A percentile compares a stretch with the other conserved stretches of the same genome.
Conservation (phyloP, 2,329 filamentous ascomycete genomes). For the Metarhizium sp. region DNA sequence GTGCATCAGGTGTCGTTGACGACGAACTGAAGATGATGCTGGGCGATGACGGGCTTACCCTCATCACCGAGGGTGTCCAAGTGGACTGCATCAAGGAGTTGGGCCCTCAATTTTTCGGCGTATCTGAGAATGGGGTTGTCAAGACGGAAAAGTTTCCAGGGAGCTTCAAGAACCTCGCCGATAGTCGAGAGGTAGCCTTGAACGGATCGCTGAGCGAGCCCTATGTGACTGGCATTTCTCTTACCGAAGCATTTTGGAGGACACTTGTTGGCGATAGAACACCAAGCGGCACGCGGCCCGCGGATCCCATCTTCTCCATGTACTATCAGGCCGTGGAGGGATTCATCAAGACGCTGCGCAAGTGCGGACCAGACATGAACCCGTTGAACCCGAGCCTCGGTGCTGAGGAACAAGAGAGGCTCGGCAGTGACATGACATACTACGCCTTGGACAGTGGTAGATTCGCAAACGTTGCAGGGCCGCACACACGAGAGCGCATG, state of each 20-base stretch:
- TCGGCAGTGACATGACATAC: neutral
- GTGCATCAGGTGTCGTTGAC: neutral
- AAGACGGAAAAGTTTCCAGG: neutral
- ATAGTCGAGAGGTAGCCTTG: neutral
- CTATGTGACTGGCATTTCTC: neutral
- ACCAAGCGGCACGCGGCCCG: neutral
- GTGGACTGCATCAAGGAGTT: neutral
- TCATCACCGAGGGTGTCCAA: neutral
- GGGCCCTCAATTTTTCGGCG: neutral
- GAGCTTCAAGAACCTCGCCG: neutral
- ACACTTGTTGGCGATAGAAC: neutral
- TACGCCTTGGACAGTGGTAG: neutral
- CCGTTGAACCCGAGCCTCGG: neutral
- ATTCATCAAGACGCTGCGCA: neutral
- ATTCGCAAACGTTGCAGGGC: neutral
- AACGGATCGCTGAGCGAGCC: neutral
- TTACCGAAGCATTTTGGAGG: neutral
- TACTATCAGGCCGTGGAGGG: neutral
- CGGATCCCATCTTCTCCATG: neutral
- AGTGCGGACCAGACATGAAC: neutral
- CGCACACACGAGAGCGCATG: neutral
- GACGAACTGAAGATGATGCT: neutral
- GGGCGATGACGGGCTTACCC: neutral
- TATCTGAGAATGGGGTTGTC: neutral
- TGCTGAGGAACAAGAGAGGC: neutral